A percentile compares a stretch with the other conserved stretches of the same genome.
Conservation (phyloP, 2,329 filamentous ascomycete genomes). For the Alternaria sp. region DNA sequence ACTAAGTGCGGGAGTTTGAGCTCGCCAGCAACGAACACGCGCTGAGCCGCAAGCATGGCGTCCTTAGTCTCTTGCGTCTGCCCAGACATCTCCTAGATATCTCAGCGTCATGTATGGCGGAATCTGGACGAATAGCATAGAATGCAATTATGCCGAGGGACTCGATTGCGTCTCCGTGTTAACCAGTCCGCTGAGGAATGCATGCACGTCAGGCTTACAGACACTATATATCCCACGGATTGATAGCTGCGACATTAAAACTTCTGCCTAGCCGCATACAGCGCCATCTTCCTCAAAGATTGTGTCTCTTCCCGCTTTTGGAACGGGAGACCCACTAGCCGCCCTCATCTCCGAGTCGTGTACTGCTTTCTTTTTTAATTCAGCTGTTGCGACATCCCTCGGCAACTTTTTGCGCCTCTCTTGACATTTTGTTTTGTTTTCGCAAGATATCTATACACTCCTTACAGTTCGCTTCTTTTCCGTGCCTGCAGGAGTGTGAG, state of each 20-base stretch:
- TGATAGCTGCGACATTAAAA: slow-evolving; percentile 7
- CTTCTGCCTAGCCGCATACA: slow-evolving; percentile 18
- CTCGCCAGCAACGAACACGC: neutral
- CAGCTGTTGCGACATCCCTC: slow-evolving; percentile 17
- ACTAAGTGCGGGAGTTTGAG: neutral
- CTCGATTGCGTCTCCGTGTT: slow-evolving; percentile 24
- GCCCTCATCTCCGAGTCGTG: slow-evolving; percentile 25
- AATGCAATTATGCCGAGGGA: slow-evolving; percentile 1
- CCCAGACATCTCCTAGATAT: neutral
- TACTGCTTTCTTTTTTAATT: slow-evolving; percentile 23
- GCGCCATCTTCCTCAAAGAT: slow-evolving; percentile 16
- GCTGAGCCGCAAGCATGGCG: slow-evolving; percentile 4
- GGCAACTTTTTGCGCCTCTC: slow-evolving; percentile 1
- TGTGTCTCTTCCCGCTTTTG: slow-evolving; percentile 23
- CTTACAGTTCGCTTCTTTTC: slow-evolving; percentile 24
- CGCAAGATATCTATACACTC: slow-evolving; percentile 19
- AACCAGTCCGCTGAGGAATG: slow-evolving; percentile 27
- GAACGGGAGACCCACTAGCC: slow-evolving; percentile 14
- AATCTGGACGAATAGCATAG: neutral
- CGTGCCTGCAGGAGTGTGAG: slow-evolving; percentile 18
- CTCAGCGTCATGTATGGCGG: slow-evolving; percentile 9
- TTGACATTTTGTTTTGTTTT: slow-evolving; percentile 10
- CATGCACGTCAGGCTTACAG: neutral
- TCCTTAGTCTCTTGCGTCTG: neutral
- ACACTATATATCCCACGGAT: neutral